Percentiles rank a stretch among this genome's conserved stretches.
Evolutionary conservation across 129 eudicot genomes (phyloP).

Genomic region (Lonicera japonica): DNA sequence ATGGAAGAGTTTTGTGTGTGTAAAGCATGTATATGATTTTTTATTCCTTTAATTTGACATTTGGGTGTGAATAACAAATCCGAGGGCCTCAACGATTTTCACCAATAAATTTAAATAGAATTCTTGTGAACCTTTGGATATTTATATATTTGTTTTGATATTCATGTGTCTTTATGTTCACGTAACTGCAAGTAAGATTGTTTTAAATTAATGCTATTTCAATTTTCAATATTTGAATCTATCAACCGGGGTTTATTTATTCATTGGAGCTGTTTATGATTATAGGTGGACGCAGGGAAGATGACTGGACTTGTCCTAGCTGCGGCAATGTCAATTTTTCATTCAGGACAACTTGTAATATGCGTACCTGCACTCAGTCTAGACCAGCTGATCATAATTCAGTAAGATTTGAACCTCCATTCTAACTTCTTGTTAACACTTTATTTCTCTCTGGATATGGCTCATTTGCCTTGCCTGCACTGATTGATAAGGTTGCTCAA

Average conservation of each 20-base stretch:
- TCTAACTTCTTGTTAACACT: too few relatives aligned
- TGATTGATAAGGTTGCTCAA: not conserved
- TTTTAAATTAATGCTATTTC: too few relatives aligned
- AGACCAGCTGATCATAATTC: constrained; percentile 93
- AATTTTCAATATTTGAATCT: not conserved
- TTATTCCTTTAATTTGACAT: too few relatives aligned
- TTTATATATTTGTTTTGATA: not conserved
- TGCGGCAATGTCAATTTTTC: constrained; percentile 97
- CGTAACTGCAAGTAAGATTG: not conserved
- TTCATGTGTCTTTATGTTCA: not conserved
- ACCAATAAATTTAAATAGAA: too few relatives aligned
- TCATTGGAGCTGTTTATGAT: constrained; percentile 12
- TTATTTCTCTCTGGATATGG: not conserved
- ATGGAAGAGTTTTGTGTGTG: too few relatives aligned
- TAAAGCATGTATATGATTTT: too few relatives aligned
- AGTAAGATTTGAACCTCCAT: constrained; percentile 34
- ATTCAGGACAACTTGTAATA: constrained; percentile 89
- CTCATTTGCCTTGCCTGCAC: not conserved
- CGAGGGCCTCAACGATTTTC: too few relatives aligned
- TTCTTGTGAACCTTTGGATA: too few relatives aligned
- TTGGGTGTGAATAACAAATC: too few relatives aligned
- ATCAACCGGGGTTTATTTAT: not conserved
- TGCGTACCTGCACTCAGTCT: constrained; percentile 93
- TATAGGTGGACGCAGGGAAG: constrained; percentile 92
- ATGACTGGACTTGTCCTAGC: constrained; percentile 97